Base-by-base conservation (phyloP, 805 yeast species). In the Ogataea glucozyma region DNA sequence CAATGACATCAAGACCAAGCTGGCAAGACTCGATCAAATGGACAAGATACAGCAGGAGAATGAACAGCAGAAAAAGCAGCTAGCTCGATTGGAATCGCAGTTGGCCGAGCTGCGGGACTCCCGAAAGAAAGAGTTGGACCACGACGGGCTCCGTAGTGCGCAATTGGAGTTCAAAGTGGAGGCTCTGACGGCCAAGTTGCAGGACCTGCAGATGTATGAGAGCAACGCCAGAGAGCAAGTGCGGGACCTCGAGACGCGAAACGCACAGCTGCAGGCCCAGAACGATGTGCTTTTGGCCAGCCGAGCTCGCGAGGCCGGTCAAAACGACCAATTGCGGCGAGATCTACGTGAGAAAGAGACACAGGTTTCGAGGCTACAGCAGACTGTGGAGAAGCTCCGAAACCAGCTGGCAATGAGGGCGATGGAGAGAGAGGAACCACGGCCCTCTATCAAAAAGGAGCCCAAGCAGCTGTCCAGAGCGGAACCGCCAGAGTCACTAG, bases 1-100 rank as follows among this genome's bases (percentile, higher is more conserved):
- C 21, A 42, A 40, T 20, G 44, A 41, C 26, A 41, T 43, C 18
- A 42, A 38, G 30, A 26, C 34, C 12, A 32, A 37, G 3, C 14
- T 47, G 12, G n/a, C 31, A 4, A 34, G 32, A 17, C 43, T 32
- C 17, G 36, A 32, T 13, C 36, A 22, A n/a, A 12, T 32, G 11
- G 17, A 21, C 4, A 22, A n/a, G 3, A 21, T 34, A 16, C 18
- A 22, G 16, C 30, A 23, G 10, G 38, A 34, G 17, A 34, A 34
- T 16, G n/a, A n/a, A n/a, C 20, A 31, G 37, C 36, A 30, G 9
- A 30, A 31, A 18, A 14, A 18, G 31, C 20, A 26, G 7, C 32
- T n/a, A n/a, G n/a, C n/a, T n/a, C n/a, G n/a, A n/a, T n/a, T n/a
- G n/a, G n/a, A n/a, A n/a, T n/a, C n/a, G n/a, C n/a, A n/a, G n/a